Evolutionary conservation across 2,329 filamentous ascomycete genomes (phyloP).

Genomic region (Hirsutella rhossiliensis): DNA sequence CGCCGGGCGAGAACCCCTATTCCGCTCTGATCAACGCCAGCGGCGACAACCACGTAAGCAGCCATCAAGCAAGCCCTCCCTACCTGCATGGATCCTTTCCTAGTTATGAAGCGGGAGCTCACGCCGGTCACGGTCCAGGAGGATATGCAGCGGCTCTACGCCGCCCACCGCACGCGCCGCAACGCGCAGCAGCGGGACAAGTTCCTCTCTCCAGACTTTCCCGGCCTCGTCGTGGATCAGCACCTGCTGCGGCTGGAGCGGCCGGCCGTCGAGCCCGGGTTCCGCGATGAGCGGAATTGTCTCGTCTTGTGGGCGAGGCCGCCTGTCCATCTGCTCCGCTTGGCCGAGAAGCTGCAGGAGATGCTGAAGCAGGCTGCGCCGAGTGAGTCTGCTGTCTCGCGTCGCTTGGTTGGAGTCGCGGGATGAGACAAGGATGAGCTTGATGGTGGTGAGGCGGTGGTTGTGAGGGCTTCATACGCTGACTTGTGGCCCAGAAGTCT

Average conservation of each 20-base stretch:
- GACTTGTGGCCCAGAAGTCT: conserved; percentile 44
- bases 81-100: neutral
- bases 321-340: conserved; percentile 53
- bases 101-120: neutral
- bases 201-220: conserved; percentile 56
- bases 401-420: neutral
- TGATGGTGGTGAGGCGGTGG: neutral
- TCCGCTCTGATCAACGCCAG: conserved; percentile 59
- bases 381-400: conserved; percentile 37
- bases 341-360: conserved; percentile 59
- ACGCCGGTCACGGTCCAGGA: conserved; percentile 27
- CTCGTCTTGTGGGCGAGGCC: conserved; percentile 84
- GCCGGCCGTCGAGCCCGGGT: conserved; percentile 51
- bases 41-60: conserved; percentile 50
- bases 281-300: conserved; percentile 66
- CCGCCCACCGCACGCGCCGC: conserved; percentile 59
- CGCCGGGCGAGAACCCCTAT: conserved; percentile 59
- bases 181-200: conserved; percentile 66
- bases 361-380: conserved; percentile 53
- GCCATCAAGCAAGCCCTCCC: no score
- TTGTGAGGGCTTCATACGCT: neutral
- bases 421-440: no score
- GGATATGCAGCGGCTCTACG: conserved; percentile 61
- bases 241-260: conserved; percentile 60
- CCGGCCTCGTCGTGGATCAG: conserved; percentile 62